Conservation (phyloP, 2,329 filamentous ascomycete genomes). For the Stromatinia cepivora region DNA sequence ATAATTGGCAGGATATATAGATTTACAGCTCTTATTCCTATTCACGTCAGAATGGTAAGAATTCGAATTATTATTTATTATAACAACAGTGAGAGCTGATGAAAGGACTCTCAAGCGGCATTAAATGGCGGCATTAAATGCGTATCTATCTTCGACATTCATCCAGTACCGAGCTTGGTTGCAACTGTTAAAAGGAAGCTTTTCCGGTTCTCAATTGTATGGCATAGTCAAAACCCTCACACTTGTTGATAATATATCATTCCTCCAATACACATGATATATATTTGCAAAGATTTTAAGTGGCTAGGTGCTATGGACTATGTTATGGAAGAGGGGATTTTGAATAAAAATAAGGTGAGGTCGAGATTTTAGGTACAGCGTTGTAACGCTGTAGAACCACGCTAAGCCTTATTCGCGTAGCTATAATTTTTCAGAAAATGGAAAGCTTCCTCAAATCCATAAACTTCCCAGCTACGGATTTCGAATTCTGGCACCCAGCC, state of each 20-base stretch:
- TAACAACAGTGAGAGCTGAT: neutral
- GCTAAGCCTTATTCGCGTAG: slow-evolving; percentile 15
- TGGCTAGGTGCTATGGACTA: too few relatives aligned
- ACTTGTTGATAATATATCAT: neutral
- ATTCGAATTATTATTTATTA: neutral
- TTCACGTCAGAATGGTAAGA: neutral
- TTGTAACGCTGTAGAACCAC: slow-evolving; percentile 2
- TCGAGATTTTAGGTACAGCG: neutral
- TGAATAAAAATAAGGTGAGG: neutral
- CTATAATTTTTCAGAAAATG: slow-evolving; percentile 3
- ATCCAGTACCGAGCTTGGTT: neutral
- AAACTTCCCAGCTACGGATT: neutral
- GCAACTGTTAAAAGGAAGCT: neutral
- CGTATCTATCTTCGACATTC: neutral
- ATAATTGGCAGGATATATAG: neutral
- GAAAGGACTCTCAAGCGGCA: neutral
- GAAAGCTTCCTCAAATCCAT: neutral
- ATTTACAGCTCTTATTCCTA: neutral
- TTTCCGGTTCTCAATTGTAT: neutral
- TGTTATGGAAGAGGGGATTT: neutral
- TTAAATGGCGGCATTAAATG: neutral
- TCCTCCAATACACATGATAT: neutral
- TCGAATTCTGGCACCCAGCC: neutral
- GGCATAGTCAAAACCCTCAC: neutral
- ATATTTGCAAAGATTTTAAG: neutral